Evolutionary conservation across 257 asterid genomes (phyloP).

Genomic region (Agastache rugosa): DNA sequence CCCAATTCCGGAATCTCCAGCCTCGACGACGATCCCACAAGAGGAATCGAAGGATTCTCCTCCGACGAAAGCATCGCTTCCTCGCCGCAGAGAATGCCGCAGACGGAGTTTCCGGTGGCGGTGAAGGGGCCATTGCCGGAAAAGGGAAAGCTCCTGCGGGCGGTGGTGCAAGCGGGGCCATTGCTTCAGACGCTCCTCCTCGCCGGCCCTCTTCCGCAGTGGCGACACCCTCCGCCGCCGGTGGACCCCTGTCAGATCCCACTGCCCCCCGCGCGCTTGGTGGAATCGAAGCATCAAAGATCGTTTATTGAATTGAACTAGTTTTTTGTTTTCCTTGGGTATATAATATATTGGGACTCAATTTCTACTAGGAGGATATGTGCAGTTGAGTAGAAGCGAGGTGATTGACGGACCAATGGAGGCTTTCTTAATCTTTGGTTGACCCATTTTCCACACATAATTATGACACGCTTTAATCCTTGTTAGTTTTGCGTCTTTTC

Average conservation of each 20-base stretch:
- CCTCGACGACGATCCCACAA: conserved; percentile 64
- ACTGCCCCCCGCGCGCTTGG: not conserved
- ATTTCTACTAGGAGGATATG: not conserved
- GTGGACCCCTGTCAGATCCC: conserved; percentile 69
- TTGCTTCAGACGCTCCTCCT: conserved; percentile 76
- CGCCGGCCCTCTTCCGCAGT: conserved; percentile 88
- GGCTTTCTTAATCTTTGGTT: conserved; percentile 23
- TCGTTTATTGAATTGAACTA: conserved; percentile 35
- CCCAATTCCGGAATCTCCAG: conserved; percentile 61
- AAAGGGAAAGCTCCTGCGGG: conserved; percentile 73
- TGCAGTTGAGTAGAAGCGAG: no score
- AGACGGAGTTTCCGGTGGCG: conserved; percentile 34
- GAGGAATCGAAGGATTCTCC: conserved; percentile 43
- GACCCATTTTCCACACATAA: no score
- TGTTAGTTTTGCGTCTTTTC: not conserved
- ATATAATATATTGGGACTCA: not conserved
- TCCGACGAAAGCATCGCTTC: conserved; percentile 82
- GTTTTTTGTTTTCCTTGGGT: not conserved
- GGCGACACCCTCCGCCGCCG: conserved; percentile 97
- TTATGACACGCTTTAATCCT: not conserved
- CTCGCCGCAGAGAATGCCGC: conserved; percentile 40
- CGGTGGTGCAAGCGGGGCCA: conserved; percentile 90
- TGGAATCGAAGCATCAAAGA: conserved; percentile 51
- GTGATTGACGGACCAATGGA: not conserved
- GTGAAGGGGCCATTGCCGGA: conserved; percentile 66